Evolutionary conservation across 768 basidiomycete genomes (phyloP), one percentile per base, ranked within the genome.

Genomic region (Thelephora ganbajun): DNA sequence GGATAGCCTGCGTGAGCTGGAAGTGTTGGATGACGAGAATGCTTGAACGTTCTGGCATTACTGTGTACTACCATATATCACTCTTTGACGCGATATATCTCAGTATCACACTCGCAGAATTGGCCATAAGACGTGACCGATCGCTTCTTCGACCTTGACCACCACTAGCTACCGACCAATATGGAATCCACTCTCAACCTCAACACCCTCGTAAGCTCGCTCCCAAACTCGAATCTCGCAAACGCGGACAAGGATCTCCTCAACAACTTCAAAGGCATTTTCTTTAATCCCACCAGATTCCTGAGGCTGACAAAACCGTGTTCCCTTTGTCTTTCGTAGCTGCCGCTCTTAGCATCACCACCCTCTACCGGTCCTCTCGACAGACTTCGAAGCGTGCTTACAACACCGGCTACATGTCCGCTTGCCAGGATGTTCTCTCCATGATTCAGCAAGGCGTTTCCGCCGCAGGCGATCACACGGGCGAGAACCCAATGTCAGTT

Each of bases 391-490:
- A 88, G 62, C 72, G 79, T 22, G 81, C 85, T 0, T 88, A 87
- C 65, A 84, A 83, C 56, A 73, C 80, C 6, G 87, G 86, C 3
- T 90, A 90, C 55, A 79, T 79, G 0, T 65, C 82, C 2, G 86
- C 86, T 12, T 87, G 86, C 55, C 77, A 81, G 57, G 86, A 90
- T 65, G 66, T 89, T 34, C 70, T 89, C 57, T 72, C 72, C 59
- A 85, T 88, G 74, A 78, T 90, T 44, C 85, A 89, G 62, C 81
- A 86, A 50, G 83, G 83, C 41, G 83, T 89, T 50, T 86, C 84
- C 20, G 71, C 70, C 33, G 70, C 64, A 13, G 54, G 61, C 43
- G 26, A 30, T 30, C 26, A 30, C 26, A 60, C 63, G 35, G 69
- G 65, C 19, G 58, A 56, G 47, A 68, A 70, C 45, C 80, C 80